Conservation (phyloP, 805 yeast species). For the Candida sanyiensis region DNA sequence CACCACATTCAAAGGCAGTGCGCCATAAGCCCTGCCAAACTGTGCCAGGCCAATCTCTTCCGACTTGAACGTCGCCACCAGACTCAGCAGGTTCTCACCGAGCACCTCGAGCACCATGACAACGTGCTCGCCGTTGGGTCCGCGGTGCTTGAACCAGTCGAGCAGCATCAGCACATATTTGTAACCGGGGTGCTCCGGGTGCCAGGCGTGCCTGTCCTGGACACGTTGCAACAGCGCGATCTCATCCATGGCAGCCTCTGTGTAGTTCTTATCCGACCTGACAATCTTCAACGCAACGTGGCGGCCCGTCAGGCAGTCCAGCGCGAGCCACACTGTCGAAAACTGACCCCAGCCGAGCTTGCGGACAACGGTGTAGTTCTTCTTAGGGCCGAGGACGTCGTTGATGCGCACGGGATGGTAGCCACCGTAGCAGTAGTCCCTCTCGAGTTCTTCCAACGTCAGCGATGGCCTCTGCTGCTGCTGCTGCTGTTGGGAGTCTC, state of each 20-base stretch:
- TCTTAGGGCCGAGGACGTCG: constrained; percentile 43
- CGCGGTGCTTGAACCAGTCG: constrained; percentile 50
- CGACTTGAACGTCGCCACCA: constrained; percentile 37
- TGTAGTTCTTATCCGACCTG: constrained; percentile 45
- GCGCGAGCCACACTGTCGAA: constrained; percentile 66
- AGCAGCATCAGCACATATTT: constrained; percentile 45
- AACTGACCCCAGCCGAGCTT: constrained; percentile 72
- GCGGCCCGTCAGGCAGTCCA: constrained; percentile 30
- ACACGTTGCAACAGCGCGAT: constrained; percentile 40
- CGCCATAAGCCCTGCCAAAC: constrained; percentile 41
- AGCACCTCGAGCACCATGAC: constrained; percentile 64
- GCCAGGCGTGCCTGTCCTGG: constrained; percentile 19
- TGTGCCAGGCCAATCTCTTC: constrained; percentile 1
- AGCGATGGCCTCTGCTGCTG: background rate
- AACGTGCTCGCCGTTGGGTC: constrained; percentile 60
- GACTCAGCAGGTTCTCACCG: constrained; percentile 52
- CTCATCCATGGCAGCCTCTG: constrained; percentile 63
- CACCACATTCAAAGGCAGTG: constrained; percentile 48
- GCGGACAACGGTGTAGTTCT: constrained; percentile 43
- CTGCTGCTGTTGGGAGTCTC: background rate
- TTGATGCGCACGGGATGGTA: constrained; percentile 58
- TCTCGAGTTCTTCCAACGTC: constrained; percentile 41
- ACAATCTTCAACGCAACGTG: constrained; percentile 64
- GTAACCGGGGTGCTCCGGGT: constrained; percentile 43
- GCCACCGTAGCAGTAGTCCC: constrained; percentile 55